phyloP scores from a whole-genome alignment of 2,329 filamentous ascomycete genomes.

The Tolypocladium amazonense region DNA sequence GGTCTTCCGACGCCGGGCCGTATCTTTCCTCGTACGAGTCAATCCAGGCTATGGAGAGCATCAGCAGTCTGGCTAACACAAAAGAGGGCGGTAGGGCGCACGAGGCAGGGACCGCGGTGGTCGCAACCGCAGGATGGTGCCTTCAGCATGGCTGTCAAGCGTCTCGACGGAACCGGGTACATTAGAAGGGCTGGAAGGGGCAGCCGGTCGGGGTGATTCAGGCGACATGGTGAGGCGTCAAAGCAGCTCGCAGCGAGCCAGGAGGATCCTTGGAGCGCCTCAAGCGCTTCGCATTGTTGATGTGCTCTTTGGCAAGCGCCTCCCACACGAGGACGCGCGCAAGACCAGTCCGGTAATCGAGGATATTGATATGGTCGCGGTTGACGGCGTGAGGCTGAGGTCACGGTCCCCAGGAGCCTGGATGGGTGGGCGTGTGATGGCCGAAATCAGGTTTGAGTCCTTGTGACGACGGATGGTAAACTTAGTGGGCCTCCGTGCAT shows the following conservation, averaged over 20 bases:
- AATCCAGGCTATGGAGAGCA: conserved; percentile 33
- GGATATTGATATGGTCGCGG: not conserved
- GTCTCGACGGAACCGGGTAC: conserved; percentile 4
- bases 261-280: not conserved
- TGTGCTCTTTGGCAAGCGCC: not conserved
- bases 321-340: not conserved
- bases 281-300: not conserved
- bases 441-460: not conserved
- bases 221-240: conserved; percentile 2
- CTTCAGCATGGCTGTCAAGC: conserved; percentile 5
- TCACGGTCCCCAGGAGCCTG: not conserved
- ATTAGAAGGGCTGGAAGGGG: conserved; percentile 5
- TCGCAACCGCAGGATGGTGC: conserved; percentile 10
- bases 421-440: not conserved
- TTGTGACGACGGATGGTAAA: not conserved
- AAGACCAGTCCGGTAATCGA: not conserved
- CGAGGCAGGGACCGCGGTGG: conserved; percentile 19
- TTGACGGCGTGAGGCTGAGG: not conserved
- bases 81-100: conserved; percentile 6
- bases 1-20: conserved; percentile 25
- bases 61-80: conserved; percentile 4
- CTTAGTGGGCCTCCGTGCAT: not conserved
- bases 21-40: conserved; percentile 33
- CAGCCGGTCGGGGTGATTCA: conserved; percentile 5
- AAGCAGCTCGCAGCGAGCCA: not conserved